Conservation (phyloP, 2,329 filamentous ascomycete genomes). For the Neonectria sp. region DNA sequence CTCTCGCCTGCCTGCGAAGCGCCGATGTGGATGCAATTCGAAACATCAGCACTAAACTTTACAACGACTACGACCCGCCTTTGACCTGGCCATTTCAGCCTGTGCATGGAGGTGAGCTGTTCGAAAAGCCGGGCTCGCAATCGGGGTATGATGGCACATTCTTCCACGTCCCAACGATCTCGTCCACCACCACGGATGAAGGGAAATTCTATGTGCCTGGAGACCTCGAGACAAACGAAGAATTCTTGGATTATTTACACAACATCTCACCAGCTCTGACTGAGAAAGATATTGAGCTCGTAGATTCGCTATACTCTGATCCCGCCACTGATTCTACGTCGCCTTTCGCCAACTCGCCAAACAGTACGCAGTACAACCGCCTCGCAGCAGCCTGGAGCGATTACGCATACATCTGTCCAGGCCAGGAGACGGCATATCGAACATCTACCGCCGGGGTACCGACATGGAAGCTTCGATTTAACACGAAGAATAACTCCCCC, state of each 20-base stretch:
- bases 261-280: slow-evolving; percentile 53
- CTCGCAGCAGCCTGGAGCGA: slow-evolving; percentile 61
- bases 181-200: slow-evolving; percentile 55
- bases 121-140: slow-evolving; percentile 63
- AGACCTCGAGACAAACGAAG: slow-evolving; percentile 52
- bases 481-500: slow-evolving; percentile 53
- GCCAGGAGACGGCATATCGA: slow-evolving; percentile 60
- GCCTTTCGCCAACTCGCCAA: slow-evolving; percentile 54
- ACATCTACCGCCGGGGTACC: slow-evolving; percentile 51
- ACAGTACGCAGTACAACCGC: slow-evolving; percentile 61
- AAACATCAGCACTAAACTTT: slow-evolving; percentile 56
- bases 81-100: slow-evolving; percentile 66
- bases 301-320: slow-evolving; percentile 54
- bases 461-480: slow-evolving; percentile 57
- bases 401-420: slow-evolving; percentile 61
- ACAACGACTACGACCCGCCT: slow-evolving; percentile 54
- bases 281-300: slow-evolving; percentile 46
- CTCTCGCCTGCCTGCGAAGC: slow-evolving; percentile 56
- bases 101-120: slow-evolving; percentile 59
- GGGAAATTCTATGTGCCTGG: slow-evolving; percentile 53
- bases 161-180: slow-evolving; percentile 55
- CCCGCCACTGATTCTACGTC: slow-evolving; percentile 52
- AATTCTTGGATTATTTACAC: slow-evolving; percentile 55
- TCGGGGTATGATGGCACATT: slow-evolving; percentile 56
- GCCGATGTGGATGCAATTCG: slow-evolving; percentile 55